A percentile compares a stretch with the other conserved stretches of the same genome.
Evolutionary conservation across 2,329 filamentous ascomycete genomes (phyloP).

Genomic region (Aspergillus unguis): DNA sequence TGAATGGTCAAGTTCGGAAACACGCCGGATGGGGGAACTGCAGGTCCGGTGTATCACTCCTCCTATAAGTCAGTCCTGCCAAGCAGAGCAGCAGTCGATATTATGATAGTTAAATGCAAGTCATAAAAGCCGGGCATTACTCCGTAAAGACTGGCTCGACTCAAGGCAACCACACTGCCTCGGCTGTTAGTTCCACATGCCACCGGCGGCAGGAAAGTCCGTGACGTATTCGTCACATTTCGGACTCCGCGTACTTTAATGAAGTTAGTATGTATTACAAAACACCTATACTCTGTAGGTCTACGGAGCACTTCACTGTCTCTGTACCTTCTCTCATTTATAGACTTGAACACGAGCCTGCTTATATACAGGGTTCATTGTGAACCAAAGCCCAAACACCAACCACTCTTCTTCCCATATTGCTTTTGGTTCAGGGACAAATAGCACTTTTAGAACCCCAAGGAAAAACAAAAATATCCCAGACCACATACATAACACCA

Average conservation of each 20-base stretch:
- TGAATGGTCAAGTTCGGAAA: constrained; percentile 1
- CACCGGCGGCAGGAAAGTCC: constrained; percentile 1
- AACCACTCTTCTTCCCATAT: constrained; percentile 21
- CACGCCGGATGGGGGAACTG: background rate
- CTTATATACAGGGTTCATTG: constrained; percentile 32
- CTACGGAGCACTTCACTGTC: background rate
- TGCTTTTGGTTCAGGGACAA: constrained; percentile 23
- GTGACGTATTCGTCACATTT: constrained; percentile 1
- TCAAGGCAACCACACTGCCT: background rate
- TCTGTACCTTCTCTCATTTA: constrained; percentile 6
- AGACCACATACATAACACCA: constrained; percentile 30
- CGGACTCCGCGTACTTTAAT: background rate
- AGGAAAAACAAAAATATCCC: constrained; percentile 26
- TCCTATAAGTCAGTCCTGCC: background rate
- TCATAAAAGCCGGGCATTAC: too few species aligned
- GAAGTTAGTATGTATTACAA: too few species aligned
- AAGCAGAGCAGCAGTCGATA: background rate
- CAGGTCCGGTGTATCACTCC: background rate
- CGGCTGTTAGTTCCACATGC: constrained; percentile 16
- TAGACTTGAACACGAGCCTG: constrained; percentile 19
- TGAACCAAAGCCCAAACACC: constrained; percentile 29
- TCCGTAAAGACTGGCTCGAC: too few species aligned
- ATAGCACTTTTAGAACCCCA: constrained; percentile 30
- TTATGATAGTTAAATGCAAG: background rate
- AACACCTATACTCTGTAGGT: background rate